Evolutionary conservation across 1,284 basidiomycete genomes (phyloP).

Genomic region (Cryptococcus sp.): DNA sequence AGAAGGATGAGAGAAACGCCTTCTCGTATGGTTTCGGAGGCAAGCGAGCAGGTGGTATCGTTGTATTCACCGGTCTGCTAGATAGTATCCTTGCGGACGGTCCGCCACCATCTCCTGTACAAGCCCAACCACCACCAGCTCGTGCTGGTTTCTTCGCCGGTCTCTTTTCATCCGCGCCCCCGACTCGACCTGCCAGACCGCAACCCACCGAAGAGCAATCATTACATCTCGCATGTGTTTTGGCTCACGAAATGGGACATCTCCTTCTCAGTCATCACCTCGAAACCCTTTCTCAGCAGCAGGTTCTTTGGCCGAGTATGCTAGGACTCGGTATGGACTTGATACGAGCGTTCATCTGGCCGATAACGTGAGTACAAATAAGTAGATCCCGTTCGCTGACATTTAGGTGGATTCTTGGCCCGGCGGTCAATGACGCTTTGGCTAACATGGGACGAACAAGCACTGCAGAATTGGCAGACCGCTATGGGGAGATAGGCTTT

Average conservation of each 20-base stretch:
- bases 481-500: slow-evolving; percentile 61
- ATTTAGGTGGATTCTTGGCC: slow-evolving; percentile 72
- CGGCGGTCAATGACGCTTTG: slow-evolving; percentile 86
- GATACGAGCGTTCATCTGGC: slow-evolving; percentile 74
- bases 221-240: slow-evolving; percentile 75
- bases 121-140: slow-evolving; percentile 13
- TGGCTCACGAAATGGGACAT: slow-evolving; percentile 86
- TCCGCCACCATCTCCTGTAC: slow-evolving; percentile 33
- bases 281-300: slow-evolving; percentile 78
- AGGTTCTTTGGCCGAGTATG: slow-evolving; percentile 76
- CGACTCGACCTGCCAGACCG: slow-evolving; percentile 30
- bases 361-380: slow-evolving; percentile 61
- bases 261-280: slow-evolving; percentile 83
- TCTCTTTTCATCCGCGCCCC: slow-evolving; percentile 22
- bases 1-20: slow-evolving; percentile 77
- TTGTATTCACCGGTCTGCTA: slow-evolving; percentile 83
- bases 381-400: not conserved
- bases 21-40: slow-evolving; percentile 91
- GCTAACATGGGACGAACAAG: slow-evolving; percentile 74
- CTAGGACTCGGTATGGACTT: slow-evolving; percentile 75
- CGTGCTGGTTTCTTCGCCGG: slow-evolving; percentile 18
- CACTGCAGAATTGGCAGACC: slow-evolving; percentile 68
- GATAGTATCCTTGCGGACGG: slow-evolving; percentile 69
- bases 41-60: slow-evolving; percentile 82
- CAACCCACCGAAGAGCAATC: slow-evolving; percentile 78